phyloP scores from a whole-genome alignment of 495 filamentous ascomycete genomes.

The Penicillium soppii region DNA sequence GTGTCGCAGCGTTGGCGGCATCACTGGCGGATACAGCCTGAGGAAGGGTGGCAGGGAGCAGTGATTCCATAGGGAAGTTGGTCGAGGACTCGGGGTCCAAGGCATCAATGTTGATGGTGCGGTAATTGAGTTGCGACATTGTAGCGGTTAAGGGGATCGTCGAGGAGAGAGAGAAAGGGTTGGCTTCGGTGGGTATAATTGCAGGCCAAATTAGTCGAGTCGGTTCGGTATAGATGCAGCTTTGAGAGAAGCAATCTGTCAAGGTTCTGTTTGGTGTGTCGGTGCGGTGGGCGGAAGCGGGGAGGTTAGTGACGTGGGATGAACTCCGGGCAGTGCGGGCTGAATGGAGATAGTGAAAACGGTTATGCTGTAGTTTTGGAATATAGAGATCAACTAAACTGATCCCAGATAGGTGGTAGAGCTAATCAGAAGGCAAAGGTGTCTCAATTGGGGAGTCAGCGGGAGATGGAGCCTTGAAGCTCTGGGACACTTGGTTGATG shows the following conservation, averaged over 20 bases:
- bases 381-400: neutral
- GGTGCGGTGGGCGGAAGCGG: slow-evolving; percentile 20
- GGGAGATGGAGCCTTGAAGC: slow-evolving; percentile 14
- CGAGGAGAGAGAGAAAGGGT: neutral
- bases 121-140: slow-evolving; percentile 71
- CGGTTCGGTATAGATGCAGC: neutral
- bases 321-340: slow-evolving; percentile 1
- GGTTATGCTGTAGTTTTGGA: neutral
- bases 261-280: slow-evolving; percentile 15
- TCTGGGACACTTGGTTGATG: slow-evolving; percentile 15
- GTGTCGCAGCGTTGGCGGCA: slow-evolving; percentile 67
- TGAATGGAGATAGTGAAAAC: neutral
- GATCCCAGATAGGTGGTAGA: neutral
- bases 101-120: slow-evolving; percentile 90
- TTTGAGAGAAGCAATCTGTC: slow-evolving; percentile 2
- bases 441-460: slow-evolving; percentile 9
- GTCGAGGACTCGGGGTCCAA: slow-evolving; percentile 81
- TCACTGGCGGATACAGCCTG: slow-evolving; percentile 66
- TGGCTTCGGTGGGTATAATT: neutral
- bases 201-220: neutral
- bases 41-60: slow-evolving; percentile 65
- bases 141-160: slow-evolving; percentile 16
- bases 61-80: slow-evolving; percentile 82
- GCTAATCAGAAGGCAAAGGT: neutral
- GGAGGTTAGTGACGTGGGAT: slow-evolving; percentile 18